Base-by-base conservation (phyloP, 257 asterid species). In the Jasminum sambac region DNA sequence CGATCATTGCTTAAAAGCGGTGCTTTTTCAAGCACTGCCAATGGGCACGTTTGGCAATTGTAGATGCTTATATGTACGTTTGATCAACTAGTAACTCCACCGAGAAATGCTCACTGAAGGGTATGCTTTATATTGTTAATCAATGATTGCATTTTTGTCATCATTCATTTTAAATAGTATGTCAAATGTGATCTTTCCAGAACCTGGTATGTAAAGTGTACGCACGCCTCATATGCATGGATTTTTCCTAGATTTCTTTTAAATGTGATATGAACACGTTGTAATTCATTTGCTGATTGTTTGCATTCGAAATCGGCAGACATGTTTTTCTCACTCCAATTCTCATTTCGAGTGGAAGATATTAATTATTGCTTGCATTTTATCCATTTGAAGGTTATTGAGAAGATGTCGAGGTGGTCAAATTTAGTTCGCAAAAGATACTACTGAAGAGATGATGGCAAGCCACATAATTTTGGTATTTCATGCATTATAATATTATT, bases 331-430 rank as follows among this genome's bases (percentile, higher is more conserved):
- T 55, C 19, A 55, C 36, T 55, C n/a, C 34, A 55, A 55, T 9
- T 55, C 11, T 11, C 8, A 55, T 55, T 50, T 2, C 11, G 62
- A 30, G 36, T 55, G 14, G 48, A 13, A 41, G 34, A 48, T 60
- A 63, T 71, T 76, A 41, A 80, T 25, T 72, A 36, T 50, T 48
- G 46, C 60, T 50, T 73, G 19, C 64, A 37, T 69, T 41, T 69
- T 75, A 39, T 77, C 46, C 86, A 78, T 89, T 21, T 73, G 80
- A 76, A 82, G 80, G 80, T 76, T 76, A 61, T 74, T 80, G 78
- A 37, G 60, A 72, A 38, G 78, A 75, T 70, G 76, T 43, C 67
- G 62, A 44, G 72, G 57, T 73, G 77, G 73, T 67, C 65, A 60
- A 69, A 67, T 64, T 68, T 66, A 74, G 84, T 71, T 72, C 70